These are phyloP conservation scores for Jatropha curcas DNA, from an alignment of 345 rosid genomes.

Conservation along the genomic window DNA sequence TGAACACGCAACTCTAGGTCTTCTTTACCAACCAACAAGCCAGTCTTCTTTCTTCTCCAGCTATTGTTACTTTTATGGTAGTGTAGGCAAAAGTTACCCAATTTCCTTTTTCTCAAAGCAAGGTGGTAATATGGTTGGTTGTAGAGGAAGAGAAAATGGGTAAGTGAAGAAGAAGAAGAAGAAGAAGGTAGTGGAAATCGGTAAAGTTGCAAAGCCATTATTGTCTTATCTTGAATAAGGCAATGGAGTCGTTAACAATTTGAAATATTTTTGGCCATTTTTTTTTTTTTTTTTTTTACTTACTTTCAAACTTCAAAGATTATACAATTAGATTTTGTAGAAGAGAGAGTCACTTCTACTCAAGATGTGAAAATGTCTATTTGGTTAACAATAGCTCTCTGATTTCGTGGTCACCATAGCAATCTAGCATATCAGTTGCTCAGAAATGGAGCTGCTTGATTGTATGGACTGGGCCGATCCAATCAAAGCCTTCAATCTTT, in stretches of 20 bases:
- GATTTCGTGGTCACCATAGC: neutral
- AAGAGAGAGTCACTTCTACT: neutral
- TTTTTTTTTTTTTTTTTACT: neutral
- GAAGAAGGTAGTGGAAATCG: neutral
- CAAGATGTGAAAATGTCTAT: neutral
- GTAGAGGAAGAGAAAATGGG: constrained; percentile 13
- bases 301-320: no score
- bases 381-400: no score
- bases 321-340: neutral
- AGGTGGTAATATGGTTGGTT: neutral
- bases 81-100: neutral
- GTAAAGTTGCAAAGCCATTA: constrained; percentile 17
- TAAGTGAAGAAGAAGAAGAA: constrained; percentile 9
- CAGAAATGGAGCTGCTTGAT: no score
- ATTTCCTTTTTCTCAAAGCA: neutral
- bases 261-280: neutral
- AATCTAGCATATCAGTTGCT: neutral
- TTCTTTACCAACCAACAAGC: constrained; percentile 34
- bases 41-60: constrained; percentile 8
- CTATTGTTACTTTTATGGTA: neutral
- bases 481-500: no score
- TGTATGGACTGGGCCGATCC: no score
- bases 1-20: constrained; percentile 34
- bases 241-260: no score
- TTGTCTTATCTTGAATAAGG: neutral